Conservation (phyloP, 2,329 filamentous ascomycete genomes). For the Parastagonospora avenae region DNA sequence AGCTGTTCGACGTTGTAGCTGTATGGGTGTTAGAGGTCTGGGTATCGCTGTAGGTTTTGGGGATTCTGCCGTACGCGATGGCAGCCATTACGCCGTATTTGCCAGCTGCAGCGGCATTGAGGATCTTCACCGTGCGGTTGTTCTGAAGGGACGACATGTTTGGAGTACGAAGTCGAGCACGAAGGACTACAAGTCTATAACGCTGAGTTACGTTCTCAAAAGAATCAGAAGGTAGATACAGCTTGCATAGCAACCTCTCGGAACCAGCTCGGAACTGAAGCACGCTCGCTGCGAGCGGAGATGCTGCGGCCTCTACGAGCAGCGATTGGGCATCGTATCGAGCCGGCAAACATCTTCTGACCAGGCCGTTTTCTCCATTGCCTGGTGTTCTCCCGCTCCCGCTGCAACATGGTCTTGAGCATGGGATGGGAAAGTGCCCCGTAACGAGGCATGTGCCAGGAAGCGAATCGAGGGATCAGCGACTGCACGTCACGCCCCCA, state of each 20-base stretch:
- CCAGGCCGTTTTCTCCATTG: no score
- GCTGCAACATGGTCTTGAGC: neutral
- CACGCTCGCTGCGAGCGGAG: neutral
- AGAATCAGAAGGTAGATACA: no score
- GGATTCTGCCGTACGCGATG: conserved; percentile 33
- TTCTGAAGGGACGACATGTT: conserved; percentile 19
- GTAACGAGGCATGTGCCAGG: conserved; percentile 25
- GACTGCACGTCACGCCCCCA: neutral
- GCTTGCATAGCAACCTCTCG: no score
- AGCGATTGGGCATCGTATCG: conserved; percentile 16
- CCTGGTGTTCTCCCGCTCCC: neutral
- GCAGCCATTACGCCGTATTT: conserved; percentile 63
- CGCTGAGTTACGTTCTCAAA: neutral
- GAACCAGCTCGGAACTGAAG: neutral
- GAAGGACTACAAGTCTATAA: neutral
- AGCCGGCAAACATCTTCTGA: neutral
- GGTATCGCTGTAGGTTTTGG: neutral
- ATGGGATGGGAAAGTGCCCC: conserved; percentile 8
- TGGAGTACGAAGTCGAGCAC: neutral
- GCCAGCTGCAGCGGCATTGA: conserved; percentile 60
- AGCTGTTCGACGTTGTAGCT: conserved; percentile 46
- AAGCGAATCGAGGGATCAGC: conserved; percentile 2
- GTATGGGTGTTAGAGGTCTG: neutral
- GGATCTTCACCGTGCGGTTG: conserved; percentile 52
- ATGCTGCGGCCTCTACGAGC: neutral